Percentiles rank a stretch among this genome's conserved stretches.
phyloP scores from a whole-genome alignment of 768 basidiomycete genomes.

The Tulasnella sp. region DNA sequence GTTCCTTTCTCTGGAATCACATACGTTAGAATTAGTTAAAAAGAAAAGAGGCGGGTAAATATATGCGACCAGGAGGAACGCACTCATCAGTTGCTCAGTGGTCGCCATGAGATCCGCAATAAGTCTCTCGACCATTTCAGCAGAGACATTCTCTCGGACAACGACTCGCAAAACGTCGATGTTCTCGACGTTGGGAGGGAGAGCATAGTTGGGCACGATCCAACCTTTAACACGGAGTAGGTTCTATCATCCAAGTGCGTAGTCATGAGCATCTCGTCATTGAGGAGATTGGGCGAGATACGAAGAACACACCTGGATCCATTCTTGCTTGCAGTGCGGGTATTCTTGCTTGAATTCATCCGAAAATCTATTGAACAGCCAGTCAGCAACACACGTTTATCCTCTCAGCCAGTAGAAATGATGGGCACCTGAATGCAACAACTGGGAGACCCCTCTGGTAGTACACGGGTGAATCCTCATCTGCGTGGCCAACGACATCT shows the following conservation, averaged over 20 bases:
- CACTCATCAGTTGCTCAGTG: constrained; percentile 46
- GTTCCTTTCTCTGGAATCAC: constrained; percentile 10
- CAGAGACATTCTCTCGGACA: constrained; percentile 46
- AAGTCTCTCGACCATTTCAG: constrained; percentile 55
- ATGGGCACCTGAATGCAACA: constrained; percentile 36
- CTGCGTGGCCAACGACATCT: constrained; percentile 42
- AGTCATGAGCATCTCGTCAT: neutral
- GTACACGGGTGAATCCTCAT: constrained; percentile 23
- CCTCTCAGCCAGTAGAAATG: too few relatives aligned
- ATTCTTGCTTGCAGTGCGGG: constrained; percentile 47
- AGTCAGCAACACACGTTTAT: too few relatives aligned
- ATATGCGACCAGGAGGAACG: constrained; percentile 21
- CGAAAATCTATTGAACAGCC: constrained; percentile 30
- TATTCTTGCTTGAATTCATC: constrained; percentile 42
- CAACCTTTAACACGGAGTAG: constrained; percentile 39
- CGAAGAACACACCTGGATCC: constrained; percentile 41
- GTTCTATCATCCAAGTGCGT: too few relatives aligned
- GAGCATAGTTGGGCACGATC: constrained; percentile 53
- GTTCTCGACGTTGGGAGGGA: constrained; percentile 41
- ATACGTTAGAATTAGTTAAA: neutral
- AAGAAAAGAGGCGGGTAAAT: neutral
- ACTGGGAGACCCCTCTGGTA: constrained; percentile 46
- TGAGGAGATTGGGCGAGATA: too few relatives aligned
- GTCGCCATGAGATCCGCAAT: constrained; percentile 59
- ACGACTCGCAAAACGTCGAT: constrained; percentile 53